These are phyloP conservation scores for Candida frijolesensis DNA, from an alignment of 1,139 yeast genomes.

Conservation along the genomic window DNA sequence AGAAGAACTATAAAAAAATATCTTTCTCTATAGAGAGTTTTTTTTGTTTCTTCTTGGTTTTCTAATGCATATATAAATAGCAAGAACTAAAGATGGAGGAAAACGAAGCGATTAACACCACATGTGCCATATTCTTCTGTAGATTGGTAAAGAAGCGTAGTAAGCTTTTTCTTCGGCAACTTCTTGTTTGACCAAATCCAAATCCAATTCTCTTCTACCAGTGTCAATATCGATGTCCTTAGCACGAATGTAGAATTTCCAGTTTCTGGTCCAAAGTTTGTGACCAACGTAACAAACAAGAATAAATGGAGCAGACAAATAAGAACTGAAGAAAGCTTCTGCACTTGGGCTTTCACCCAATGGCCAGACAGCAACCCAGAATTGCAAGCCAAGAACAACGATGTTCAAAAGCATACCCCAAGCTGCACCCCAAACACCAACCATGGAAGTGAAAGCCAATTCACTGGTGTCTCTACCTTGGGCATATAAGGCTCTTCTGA, in stretches of 20 bases:
- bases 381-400: slow-evolving; percentile 74
- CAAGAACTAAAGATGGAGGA: neutral
- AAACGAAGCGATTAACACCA: slow-evolving; percentile 50
- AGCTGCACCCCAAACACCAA: slow-evolving; percentile 71
- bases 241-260: slow-evolving; percentile 48
- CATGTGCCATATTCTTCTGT: slow-evolving; percentile 50
- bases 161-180: slow-evolving; percentile 60
- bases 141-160: slow-evolving; percentile 53
- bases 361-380: slow-evolving; percentile 78
- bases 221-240: slow-evolving; percentile 64
- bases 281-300: slow-evolving; percentile 59
- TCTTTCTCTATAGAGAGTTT: neutral
- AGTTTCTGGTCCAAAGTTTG: slow-evolving; percentile 57
- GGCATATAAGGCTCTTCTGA: slow-evolving; percentile 68
- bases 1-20: neutral
- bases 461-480: slow-evolving; percentile 70
- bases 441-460: slow-evolving; percentile 67
- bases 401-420: slow-evolving; percentile 63
- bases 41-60: neutral
- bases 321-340: slow-evolving; percentile 58
- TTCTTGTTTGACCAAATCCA: slow-evolving; percentile 67
- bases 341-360: slow-evolving; percentile 59
- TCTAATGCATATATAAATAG: neutral
- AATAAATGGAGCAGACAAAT: slow-evolving; percentile 64
- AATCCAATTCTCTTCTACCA: slow-evolving; percentile 69